Base-by-base conservation (phyloP, 2,329 filamentous ascomycete genomes). In the Aureobasidium sp. region DNA sequence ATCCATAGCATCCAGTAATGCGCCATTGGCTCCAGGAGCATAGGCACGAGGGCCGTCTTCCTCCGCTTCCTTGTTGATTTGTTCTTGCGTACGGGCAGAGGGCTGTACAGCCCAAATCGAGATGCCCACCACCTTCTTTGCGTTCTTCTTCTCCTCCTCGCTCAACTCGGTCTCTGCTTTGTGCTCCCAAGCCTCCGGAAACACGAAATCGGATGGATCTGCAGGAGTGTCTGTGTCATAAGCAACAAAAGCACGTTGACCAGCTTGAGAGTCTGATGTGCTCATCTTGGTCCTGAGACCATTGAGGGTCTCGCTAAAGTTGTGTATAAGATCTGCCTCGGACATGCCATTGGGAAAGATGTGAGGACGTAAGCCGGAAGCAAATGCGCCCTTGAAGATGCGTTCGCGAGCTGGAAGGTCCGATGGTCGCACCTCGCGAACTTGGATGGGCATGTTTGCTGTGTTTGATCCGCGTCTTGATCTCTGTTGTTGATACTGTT, bases 91-190 rank as follows among this genome's bases (percentile, higher is more conserved):
- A 20, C 70, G 65, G n/a, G 66, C 62, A 3, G 56, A 52, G 2
- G 67, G 63, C 62, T 71, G 69, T 32, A 74, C 57, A 29, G 66
- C 65, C 72, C 72, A 74, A 1, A 68, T 65, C 17, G 53, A 27
- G 2, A 57, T 2, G 1, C 59, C 59, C 2, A 48, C 59, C 12
- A 48, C 41, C 36, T 37, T 44, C n/a, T 52, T 51, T 5, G 24
- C 46, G 1, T 44, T 12, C 37, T 41, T 48, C 26, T 20, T 61
- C 7, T 43, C 59, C 26, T 52, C 39, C 8, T 26, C 59, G 5
- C 12, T 44, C 46, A 61, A 13, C 17, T 41, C 44, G 8, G n/a
- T 36, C 48, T 60, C 44, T 20, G 32, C 37, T n/a, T 24, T 60
- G 34, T 51, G 48, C n/a, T 51, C 57, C 57, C 46, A 60, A n/a